Percentiles rank a stretch among this genome's conserved stretches.
Evolutionary conservation across 257 asterid species (phyloP).

Genomic region (Coffea eugenioides): DNA sequence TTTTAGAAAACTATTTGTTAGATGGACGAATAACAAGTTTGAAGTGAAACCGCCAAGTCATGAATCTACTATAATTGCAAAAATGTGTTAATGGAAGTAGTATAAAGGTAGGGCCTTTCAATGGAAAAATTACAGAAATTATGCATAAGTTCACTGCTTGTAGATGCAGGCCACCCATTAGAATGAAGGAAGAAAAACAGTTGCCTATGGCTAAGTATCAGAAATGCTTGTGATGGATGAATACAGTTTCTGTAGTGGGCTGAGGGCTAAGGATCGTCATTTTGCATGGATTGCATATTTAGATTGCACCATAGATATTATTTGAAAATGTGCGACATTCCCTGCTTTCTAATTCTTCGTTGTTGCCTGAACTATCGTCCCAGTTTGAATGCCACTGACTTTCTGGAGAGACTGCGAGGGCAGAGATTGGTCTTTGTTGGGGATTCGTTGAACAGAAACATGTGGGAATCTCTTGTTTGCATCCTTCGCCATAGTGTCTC

Average conservation of each 20-base stretch:
- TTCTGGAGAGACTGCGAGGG: slow-evolving; percentile 82
- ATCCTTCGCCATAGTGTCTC: slow-evolving; percentile 67
- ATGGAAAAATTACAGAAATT: background rate
- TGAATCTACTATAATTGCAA: background rate
- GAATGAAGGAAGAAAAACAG: background rate
- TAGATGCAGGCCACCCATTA: background rate
- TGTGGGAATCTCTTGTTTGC: slow-evolving; percentile 99
- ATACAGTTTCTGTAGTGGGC: background rate
- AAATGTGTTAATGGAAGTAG: background rate
- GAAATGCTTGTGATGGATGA: background rate
- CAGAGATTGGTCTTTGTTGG: slow-evolving; percentile 79
- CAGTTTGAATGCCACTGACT: slow-evolving; percentile 81
- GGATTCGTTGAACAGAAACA: slow-evolving; percentile 88
- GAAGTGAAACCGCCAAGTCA: background rate
- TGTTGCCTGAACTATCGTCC: slow-evolving; percentile 20
- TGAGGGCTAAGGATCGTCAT: background rate
- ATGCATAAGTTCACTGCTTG: background rate
- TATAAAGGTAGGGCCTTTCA: background rate
- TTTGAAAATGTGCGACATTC: background rate
- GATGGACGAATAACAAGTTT: background rate
- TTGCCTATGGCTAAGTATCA: background rate
- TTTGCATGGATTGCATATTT: background rate
- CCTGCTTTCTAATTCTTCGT: background rate
- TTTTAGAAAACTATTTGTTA: background rate
- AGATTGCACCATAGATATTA: background rate